Evolutionary conservation across 768 basidiomycete species (phyloP), one percentile per base, ranked within the genome.

Genomic region (Hemileccinum rubropunctum): DNA sequence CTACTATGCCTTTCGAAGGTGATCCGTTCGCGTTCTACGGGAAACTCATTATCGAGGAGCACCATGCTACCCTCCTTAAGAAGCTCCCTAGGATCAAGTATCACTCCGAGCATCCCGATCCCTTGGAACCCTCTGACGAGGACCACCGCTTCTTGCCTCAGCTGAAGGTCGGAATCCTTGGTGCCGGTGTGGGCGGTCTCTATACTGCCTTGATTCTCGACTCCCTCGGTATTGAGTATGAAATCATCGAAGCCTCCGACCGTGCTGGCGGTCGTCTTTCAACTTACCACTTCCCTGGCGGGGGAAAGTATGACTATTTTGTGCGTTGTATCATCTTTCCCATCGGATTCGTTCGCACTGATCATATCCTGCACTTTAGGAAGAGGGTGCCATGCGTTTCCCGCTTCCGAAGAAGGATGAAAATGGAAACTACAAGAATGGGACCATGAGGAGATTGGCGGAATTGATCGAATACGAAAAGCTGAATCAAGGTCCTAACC

Each of bases 191-290:
- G 15, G 62, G 53, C 9, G 75, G 75, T 17, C 62, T 77, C 11
- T 76, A 75, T 57, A 58, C 71, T 1, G 78, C 74, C 2, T 58
- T 79, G 62, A 75, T 79, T 0, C 66, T 80, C 15, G 68, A 78
- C 28, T 61, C 59, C 7, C 66, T 76, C 7, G 68, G 59, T 1
- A 71, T 78, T 54, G 49, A 61, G 6, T 79, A 75, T 58, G 69
- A 76, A 17, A 75, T 79, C 36, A 50, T 79, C n/a, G 78, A 79
- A 58, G 73, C 71, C 2, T 60, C 63, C 1, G 57, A 60, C 20
- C 72, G 71, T 14, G 47, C 59, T 28, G 78, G 78, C 2, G 79
- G 79, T 23, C 71, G 76, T 14, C 60, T 77, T 36, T 72, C 57
- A 51, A 80, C 78, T 1, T 60, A 78, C 49, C 62, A 60, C 8